Evolutionary conservation across 2,329 filamentous ascomycete species (phyloP), one percentile per base, ranked within the genome.

Genomic region (Colletotrichum somersetense): DNA sequence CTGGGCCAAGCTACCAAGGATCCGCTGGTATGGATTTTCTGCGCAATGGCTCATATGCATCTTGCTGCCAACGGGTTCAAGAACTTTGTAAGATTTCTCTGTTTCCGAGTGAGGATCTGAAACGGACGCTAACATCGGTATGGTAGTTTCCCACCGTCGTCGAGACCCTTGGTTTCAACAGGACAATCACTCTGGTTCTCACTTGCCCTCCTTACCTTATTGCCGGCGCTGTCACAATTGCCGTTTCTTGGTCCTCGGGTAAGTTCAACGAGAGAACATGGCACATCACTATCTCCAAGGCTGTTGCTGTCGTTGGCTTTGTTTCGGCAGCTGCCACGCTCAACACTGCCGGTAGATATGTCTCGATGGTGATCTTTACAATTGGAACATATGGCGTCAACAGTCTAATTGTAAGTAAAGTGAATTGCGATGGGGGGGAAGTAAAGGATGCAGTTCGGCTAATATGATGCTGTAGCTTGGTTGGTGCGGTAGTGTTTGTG

Each of bases 1-100:
- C 73, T 79, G 23, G 73, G 82, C 74, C 77, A 81, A 55, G 83
- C 83, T 10, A 76, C 79, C n/a, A 77, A 77, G 20, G 84, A 86
- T 65, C 81, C 80, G 11, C 80, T 83, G 63, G 77, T 86, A 8
- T 87, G 84, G 80, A 76, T 87, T 10, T 83, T 87, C 65, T 82
- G 81, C 20, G 77, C 85, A 61, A 86, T 87, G 84, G 83, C 85
- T 64, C 85, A 87, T 74, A 83, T 86, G 79, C 85, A 87, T 75
- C 77, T 86, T 50, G 83, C 83, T 4, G 85, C 85, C 23, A 84
- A 85, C 57, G 82, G 82, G 1, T 84, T 84, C 76, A 82, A 85
- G 76, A 84, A 77, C 70, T 78, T 80, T 76, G 82, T 83, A 63
- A 46, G 73, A 0, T 20, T 3, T 1, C 14, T 20, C 4, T 18